Evolutionary conservation across 1,284 basidiomycete genomes (phyloP).

Genomic region (Malassezia cuniculi): DNA sequence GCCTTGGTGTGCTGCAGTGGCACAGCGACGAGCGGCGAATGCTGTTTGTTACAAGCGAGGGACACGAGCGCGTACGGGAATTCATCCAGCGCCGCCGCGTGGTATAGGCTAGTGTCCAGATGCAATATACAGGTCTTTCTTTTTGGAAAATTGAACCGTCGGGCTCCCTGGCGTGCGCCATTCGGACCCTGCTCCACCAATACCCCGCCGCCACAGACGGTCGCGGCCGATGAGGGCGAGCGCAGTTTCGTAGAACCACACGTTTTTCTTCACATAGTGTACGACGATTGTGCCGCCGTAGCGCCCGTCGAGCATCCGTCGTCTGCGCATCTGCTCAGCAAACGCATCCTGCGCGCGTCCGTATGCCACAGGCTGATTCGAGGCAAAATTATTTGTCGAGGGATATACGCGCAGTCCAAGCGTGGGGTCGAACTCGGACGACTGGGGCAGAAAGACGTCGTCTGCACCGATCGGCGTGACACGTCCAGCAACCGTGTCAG

Average conservation of each 20-base stretch:
- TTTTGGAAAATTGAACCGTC: conserved; percentile 16
- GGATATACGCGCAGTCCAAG: conserved; percentile 3
- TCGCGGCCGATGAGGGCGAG: conserved; percentile 68
- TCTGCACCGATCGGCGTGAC: conserved; percentile 38
- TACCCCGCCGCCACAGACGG: conserved; percentile 48
- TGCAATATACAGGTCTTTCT: too few species aligned
- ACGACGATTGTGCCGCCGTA: conserved; percentile 82
- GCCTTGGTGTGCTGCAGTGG: conserved; percentile 64
- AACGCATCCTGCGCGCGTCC: conserved; percentile 18
- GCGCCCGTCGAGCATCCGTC: conserved; percentile 30
- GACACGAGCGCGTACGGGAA: conserved; percentile 44
- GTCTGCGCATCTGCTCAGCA: conserved; percentile 51
- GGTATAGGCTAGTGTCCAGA: too few species aligned
- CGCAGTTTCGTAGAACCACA: conserved; percentile 90
- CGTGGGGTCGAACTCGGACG: neutral
- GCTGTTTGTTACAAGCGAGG: conserved; percentile 70
- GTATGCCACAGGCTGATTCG: conserved; percentile 2
- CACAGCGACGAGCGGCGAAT: conserved; percentile 61
- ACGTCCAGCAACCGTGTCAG: too few species aligned
- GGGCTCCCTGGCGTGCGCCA: conserved; percentile 38
- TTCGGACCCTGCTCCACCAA: conserved; percentile 26
- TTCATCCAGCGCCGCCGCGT: conserved; percentile 24
- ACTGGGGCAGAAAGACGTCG: conserved; percentile 30
- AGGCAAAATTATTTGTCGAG: neutral
- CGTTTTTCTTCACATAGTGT: conserved; percentile 89